A percentile compares a stretch with the other conserved stretches of the same genome.
phyloP scores from a whole-genome alignment of 768 basidiomycete species.

The Mycena sanguinolenta region DNA sequence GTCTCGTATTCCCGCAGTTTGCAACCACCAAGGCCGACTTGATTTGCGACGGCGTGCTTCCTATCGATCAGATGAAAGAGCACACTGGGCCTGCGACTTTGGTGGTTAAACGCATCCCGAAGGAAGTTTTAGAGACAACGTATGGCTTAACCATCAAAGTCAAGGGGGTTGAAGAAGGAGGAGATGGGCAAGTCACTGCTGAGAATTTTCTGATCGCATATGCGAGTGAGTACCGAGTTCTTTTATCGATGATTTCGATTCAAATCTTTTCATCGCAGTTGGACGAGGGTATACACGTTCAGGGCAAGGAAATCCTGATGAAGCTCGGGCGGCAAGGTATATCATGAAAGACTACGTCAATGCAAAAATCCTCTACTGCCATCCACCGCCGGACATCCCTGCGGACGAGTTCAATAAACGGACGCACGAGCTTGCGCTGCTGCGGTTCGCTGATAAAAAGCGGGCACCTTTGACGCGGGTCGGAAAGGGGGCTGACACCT shows the following conservation, averaged over 20 bases:
- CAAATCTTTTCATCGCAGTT: constrained; percentile 65
- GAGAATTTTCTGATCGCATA: constrained; percentile 89
- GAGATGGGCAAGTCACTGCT: constrained; percentile 79
- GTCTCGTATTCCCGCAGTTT: constrained; percentile 98
- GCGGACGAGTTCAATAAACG: constrained; percentile 81
- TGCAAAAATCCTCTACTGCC: constrained; percentile 91
- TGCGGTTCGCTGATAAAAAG: constrained; percentile 82
- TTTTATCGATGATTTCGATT: background rate
- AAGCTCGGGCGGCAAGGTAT: constrained; percentile 92
- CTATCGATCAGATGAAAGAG: constrained; percentile 97
- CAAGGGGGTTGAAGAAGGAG: constrained; percentile 82
- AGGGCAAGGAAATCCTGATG: constrained; percentile 97
- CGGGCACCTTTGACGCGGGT: constrained; percentile 90
- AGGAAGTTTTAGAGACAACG: constrained; percentile 85
- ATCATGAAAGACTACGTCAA: constrained; percentile 98
- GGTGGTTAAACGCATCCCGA: constrained; percentile 83
- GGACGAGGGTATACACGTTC: constrained; percentile 93
- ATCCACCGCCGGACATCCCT: constrained; percentile 82
- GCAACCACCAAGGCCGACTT: constrained; percentile 96
- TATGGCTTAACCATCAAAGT: constrained; percentile 88
- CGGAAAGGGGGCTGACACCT: constrained; percentile 86
- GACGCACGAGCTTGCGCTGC: constrained; percentile 72
- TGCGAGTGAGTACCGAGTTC: constrained; percentile 79
- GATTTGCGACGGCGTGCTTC: constrained; percentile 96
- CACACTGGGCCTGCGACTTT: constrained; percentile 87